phyloP scores from a whole-genome alignment of 2,329 filamentous ascomycete genomes.

The Neophaeococcomyces aloes region DNA sequence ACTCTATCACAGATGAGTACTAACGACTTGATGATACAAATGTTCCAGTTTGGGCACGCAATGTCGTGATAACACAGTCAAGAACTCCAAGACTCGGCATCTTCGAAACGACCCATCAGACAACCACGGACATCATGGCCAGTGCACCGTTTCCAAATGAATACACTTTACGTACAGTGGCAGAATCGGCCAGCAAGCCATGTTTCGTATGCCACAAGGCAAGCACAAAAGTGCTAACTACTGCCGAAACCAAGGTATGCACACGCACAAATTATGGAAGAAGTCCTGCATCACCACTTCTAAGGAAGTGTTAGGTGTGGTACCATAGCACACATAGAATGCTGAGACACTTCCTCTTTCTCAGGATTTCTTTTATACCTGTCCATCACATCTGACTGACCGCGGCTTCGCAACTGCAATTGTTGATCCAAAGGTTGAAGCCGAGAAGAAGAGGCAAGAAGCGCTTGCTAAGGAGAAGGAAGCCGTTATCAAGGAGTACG shows the following conservation, averaged over 20 bases:
- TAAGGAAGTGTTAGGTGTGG: not conserved
- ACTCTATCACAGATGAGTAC: too few relatives aligned
- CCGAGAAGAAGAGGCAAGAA: slow-evolving; percentile 34
- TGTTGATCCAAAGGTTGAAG: slow-evolving; percentile 34
- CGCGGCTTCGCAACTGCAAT: slow-evolving; percentile 60
- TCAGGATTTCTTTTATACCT: slow-evolving; percentile 87
- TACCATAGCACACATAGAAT: not conserved
- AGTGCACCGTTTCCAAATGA: slow-evolving; percentile 52
- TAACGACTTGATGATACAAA: too few relatives aligned
- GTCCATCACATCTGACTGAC: slow-evolving; percentile 71
- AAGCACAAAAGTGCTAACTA: slow-evolving; percentile 76
- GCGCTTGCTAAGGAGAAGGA: slow-evolving; percentile 37
- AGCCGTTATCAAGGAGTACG: slow-evolving; percentile 46
- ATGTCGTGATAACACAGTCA: too few relatives aligned
- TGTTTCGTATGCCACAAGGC: slow-evolving; percentile 91
- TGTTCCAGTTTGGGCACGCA: too few relatives aligned
- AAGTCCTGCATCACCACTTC: too few relatives aligned
- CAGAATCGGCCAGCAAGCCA: slow-evolving; percentile 68
- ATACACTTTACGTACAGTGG: slow-evolving; percentile 78
- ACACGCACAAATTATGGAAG: not conserved
- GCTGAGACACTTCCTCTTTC: slow-evolving; percentile 10
- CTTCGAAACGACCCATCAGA: not conserved
- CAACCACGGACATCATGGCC: slow-evolving; percentile 1
- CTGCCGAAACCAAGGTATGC: slow-evolving; percentile 73
- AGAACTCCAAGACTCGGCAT: not conserved